Conservation (phyloP, 202 grass and related monocot genomes). For the Tripidium arundinaceum region DNA sequence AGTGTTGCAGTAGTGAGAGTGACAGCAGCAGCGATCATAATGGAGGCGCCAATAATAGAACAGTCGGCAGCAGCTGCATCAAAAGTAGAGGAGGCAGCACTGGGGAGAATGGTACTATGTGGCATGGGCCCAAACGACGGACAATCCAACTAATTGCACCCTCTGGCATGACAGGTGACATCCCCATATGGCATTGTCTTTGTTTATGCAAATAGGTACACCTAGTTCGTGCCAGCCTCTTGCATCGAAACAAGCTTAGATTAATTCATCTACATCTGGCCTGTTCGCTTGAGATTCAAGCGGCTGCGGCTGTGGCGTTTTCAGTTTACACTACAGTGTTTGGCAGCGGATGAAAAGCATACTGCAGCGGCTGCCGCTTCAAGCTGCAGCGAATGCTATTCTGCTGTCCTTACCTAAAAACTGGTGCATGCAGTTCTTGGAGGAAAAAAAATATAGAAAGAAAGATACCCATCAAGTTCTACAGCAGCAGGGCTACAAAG, state of each 20-base stretch:
- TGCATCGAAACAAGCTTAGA: not conserved
- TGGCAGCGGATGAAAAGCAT: not conserved
- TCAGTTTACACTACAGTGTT: too few species aligned
- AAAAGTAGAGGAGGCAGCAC: slow-evolving; percentile 1
- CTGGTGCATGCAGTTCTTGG: not conserved
- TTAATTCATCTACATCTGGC: too few species aligned
- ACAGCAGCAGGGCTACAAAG: not conserved
- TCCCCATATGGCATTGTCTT: slow-evolving; percentile 12
- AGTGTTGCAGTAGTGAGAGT: slow-evolving; percentile 6
- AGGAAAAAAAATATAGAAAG: not conserved
- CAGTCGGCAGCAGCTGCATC: slow-evolving; percentile 5
- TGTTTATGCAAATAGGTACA: slow-evolving; percentile 11
- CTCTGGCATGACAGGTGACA: slow-evolving; percentile 21
- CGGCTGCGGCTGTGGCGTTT: too few species aligned
- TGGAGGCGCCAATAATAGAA: slow-evolving; percentile 29
- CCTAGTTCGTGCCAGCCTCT: not conserved
- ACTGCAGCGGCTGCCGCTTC: too few species aligned
- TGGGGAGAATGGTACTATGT: slow-evolving; percentile 14
- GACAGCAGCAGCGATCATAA: slow-evolving; percentile 3
- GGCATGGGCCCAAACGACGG: slow-evolving; percentile 20
- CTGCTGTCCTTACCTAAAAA: not conserved
- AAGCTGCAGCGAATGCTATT: not conserved
- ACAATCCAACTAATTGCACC: slow-evolving; percentile 21
- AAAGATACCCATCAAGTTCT: not conserved
- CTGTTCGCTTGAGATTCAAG: too few species aligned